phyloP scores from a whole-genome alignment of 164 flowering plant genomes.

The Cinnamomum micranthum region DNA sequence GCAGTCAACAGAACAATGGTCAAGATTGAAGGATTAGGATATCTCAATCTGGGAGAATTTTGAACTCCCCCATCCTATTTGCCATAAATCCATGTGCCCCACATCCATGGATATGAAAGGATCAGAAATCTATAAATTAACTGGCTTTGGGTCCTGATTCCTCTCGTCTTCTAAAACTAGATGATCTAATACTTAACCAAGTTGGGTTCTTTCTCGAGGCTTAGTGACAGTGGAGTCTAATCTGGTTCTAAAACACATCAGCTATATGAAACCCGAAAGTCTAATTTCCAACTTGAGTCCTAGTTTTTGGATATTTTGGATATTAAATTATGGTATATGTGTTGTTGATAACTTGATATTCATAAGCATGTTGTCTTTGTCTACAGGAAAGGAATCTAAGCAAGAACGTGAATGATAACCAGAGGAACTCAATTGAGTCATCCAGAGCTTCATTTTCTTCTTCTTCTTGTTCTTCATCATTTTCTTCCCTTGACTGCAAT shows the following conservation, averaged over 20 bases:
- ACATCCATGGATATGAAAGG: no score
- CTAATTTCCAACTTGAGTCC: background rate
- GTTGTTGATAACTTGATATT: background rate
- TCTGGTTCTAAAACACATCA: background rate
- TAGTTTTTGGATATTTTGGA: background rate
- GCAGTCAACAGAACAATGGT: background rate
- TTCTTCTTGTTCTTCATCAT: slow-evolving; percentile 78
- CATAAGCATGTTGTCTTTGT: slow-evolving; percentile 9
- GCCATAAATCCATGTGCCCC: no score
- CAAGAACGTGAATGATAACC: slow-evolving; percentile 47
- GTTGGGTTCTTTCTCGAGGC: background rate
- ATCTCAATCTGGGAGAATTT: background rate
- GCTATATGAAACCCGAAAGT: background rate
- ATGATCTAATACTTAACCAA: background rate
- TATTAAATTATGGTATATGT: background rate
- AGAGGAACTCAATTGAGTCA: slow-evolving; percentile 59
- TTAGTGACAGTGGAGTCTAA: background rate
- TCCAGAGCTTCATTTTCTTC: slow-evolving; percentile 83
- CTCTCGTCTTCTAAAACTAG: no score
- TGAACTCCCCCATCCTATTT: background rate
- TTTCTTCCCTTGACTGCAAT: slow-evolving; percentile 61
- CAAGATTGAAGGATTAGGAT: background rate
- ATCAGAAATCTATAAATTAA: no score
- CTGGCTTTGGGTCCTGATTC: no score
- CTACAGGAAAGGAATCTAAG: slow-evolving; percentile 50